Conservation (phyloP, 208 protist genomes). For the Wallacemonas sp. region DNA sequence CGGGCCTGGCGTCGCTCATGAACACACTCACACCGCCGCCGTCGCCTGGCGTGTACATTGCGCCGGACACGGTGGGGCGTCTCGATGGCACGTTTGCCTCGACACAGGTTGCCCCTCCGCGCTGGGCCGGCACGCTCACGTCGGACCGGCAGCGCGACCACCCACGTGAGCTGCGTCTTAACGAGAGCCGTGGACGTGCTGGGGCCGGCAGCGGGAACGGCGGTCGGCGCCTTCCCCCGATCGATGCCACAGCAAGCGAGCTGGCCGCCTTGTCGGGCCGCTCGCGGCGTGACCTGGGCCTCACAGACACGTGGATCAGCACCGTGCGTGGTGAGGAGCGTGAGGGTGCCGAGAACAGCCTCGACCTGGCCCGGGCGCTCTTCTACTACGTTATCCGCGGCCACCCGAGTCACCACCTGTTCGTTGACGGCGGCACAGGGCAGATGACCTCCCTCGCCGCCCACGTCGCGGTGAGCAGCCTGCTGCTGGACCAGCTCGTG, state of each 20-base stretch:
- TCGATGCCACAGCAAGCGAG: conserved; percentile 12
- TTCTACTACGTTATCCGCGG: conserved; percentile 18
- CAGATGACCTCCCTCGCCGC: conserved; percentile 43
- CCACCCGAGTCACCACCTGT: conserved; percentile 9
- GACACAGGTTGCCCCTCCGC: background rate
- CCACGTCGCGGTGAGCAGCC: conserved; percentile 47
- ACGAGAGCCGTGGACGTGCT: too few relatives aligned
- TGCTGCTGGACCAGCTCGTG: conserved; percentile 57
- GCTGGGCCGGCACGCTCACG: conserved; percentile 12
- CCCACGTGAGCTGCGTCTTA: background rate
- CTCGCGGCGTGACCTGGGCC: background rate
- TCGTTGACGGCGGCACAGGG: conserved; percentile 14
- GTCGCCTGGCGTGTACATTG: background rate
- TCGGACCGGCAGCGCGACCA: conserved; percentile 8
- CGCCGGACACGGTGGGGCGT: background rate
- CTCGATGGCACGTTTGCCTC: background rate
- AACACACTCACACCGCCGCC: conserved; percentile 6
- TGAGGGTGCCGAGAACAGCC: conserved; percentile 10
- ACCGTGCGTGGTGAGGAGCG: conserved; percentile 15
- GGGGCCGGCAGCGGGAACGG: background rate
- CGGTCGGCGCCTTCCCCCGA: background rate
- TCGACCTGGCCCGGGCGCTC: conserved; percentile 13
- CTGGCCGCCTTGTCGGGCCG: background rate
- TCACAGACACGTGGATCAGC: conserved; percentile 9
- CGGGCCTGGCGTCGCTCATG: background rate